Conservation (phyloP, 345 rosid genomes). For the Physaria fendleri region DNA sequence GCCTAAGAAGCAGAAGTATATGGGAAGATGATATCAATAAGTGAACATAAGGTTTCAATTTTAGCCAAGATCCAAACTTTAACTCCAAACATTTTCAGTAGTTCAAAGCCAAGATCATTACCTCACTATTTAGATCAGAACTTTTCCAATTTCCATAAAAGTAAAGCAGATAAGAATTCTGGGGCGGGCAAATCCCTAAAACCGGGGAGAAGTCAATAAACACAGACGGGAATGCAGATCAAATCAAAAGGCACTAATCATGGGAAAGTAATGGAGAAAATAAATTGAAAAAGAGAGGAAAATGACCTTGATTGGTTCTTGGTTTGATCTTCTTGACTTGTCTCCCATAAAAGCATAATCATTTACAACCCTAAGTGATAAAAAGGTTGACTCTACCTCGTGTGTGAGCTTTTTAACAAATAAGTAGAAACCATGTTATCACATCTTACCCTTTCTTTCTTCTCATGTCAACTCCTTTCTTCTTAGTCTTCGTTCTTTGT, state of each 20-base stretch:
- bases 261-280: background rate
- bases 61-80: background rate
- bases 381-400: constrained; percentile 21
- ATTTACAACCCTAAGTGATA: constrained; percentile 5
- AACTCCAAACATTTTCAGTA: constrained; percentile 4
- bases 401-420: background rate
- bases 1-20: constrained; percentile 3
- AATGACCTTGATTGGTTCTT: constrained; percentile 3
- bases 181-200: background rate
- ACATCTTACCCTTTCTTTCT: background rate
- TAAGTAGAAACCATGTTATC: background rate
- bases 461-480: constrained; percentile 3
- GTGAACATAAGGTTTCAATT: background rate
- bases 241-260: background rate
- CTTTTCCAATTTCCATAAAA: background rate
- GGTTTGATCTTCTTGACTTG: constrained; percentile 16
- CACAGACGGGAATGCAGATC: constrained; percentile 9
- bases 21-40: background rate
- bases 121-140: constrained; percentile 16
- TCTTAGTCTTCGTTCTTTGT: background rate
- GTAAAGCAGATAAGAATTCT: constrained; percentile 9
- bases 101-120: constrained; percentile 11
- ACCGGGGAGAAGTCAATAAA: constrained; percentile 23
- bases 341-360: constrained; percentile 11
- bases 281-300: background rate